phyloP scores from a whole-genome alignment of 805 yeast species.

The Ogataea allantospora region DNA sequence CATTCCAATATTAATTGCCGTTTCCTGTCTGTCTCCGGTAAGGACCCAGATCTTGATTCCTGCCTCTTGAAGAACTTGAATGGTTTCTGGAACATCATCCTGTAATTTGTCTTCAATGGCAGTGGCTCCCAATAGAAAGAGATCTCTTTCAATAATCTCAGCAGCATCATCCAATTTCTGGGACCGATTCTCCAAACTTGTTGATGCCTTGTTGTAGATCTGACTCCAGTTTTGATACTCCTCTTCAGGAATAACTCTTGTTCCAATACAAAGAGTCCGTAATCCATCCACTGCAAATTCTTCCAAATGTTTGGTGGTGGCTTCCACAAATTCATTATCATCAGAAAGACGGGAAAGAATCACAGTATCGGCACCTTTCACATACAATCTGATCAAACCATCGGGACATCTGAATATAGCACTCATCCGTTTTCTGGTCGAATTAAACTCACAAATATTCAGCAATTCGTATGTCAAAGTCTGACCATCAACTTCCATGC shows the following conservation, averaged over 20 bases:
- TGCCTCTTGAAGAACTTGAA: constrained; percentile 90
- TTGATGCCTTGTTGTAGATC: constrained; percentile 74
- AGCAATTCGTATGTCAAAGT: constrained; percentile 69
- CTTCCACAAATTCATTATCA: constrained; percentile 74
- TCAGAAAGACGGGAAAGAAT: constrained; percentile 78
- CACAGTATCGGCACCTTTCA: constrained; percentile 98
- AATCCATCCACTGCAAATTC: constrained; percentile 96
- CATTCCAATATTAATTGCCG: constrained; percentile 98
- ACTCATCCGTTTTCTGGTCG: constrained; percentile 97
- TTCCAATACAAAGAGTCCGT: constrained; percentile 90
- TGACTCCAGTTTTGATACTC: constrained; percentile 75
- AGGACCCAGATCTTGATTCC: constrained; percentile 97
- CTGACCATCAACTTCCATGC: constrained; percentile 55
- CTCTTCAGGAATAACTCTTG: constrained; percentile 70
- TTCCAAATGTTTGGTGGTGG: constrained; percentile 84
- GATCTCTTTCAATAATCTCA: constrained; percentile 76
- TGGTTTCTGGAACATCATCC: constrained; percentile 98
- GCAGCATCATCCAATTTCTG: constrained; percentile 84
- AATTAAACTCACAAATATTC: constrained; percentile 93
- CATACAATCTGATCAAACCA: constrained; percentile 81
- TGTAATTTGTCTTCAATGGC: constrained; percentile 98
- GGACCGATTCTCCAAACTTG: constrained; percentile 72
- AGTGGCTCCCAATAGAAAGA: constrained; percentile 89
- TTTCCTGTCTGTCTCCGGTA: constrained; percentile 98
- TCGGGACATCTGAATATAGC: constrained; percentile 93